Evolutionary conservation across 1,284 basidiomycete genomes (phyloP), one percentile per base, ranked within the genome.

Genomic region (Ganoderma meredithae): DNA sequence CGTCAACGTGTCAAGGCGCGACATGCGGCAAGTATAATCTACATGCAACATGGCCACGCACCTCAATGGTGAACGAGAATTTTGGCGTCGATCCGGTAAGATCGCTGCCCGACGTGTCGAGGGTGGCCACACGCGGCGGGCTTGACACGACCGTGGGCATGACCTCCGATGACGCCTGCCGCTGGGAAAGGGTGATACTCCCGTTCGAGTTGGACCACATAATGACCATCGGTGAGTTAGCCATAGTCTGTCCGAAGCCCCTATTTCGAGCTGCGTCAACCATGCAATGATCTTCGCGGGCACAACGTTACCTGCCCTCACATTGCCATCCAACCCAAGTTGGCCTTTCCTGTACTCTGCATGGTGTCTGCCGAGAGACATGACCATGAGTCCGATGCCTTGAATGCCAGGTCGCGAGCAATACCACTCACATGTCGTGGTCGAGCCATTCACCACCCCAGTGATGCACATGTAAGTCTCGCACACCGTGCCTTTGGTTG

Each of bases 161-260:
- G 7, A 74, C 72, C 58, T 82, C 74, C 2, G 67, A 72, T 7
- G 76, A 64, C 0, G 83, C 79, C 58, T 71, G 69, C 8, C 84
- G 79, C 71, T 85, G 84, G 40, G 82, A 83, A 61, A 85, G 75
- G 33, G 82, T 84, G 63, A 83, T 76, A 2, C 75, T 75, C 7
- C 83, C 83, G 69, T 83, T 79, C 8, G 77, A 72, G 72, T 83
- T 84, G 22, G 82, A 79, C 84, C 84, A 86, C 64, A 81, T 78
- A 49, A 86, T 82, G 67, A 85, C 79, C 80, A 85, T 81, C 1
- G 81, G 79, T 1, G 79, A 77, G 67, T 77, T 72, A n/a, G 78
- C 72, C 82, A 83, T 83, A 25, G 71, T 68, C 0, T 63, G 67
- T 0, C 82, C 82, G 64, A 82, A 83, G 4, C 82, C 82, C 60